Evolutionary conservation across 495 filamentous ascomycete species (phyloP), one percentile per base, ranked within the genome.

Genomic region (Annulohypoxylon maeteangense): DNA sequence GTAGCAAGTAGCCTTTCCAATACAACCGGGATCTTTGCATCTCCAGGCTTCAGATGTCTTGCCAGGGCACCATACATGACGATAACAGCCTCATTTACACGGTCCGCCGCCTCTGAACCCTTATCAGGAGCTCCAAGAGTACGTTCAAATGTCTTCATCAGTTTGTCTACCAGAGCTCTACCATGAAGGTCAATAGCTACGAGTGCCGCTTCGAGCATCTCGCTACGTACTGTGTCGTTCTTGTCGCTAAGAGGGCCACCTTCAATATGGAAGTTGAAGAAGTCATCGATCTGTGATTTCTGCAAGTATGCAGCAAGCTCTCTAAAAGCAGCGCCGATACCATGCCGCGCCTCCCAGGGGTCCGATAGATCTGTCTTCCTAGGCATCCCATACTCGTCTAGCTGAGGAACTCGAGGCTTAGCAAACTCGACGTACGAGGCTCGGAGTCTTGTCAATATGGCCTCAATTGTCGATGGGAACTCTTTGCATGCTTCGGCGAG

Each of bases 11-110:
- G 83, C 62, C 93, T 88, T 65, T 93, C 89, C 31, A 98, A 88
- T 51, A 98, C 95, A 10, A 90, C 88, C 7, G 92, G 92, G 44
- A 98, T 85, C 62, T 95, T 92, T 57, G 87, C 80, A 76, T 99
- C 95, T 6, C 93, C 92, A 2, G 89, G 81, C 66, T 91, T 90
- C 44, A 99, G 82, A 83, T 99, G 95, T 27, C 92, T 86, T 11
- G 93, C 95, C 12, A 99, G 81, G 32, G 95, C 93, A 73, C 95
- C 95, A 74, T 98, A 99, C 67, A 99, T 90, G 62, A 99, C 94
- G 67, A 99, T 93, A 25, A 99, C 93, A 3, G 95, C 95, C 81
- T 99, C 95, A 74, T 97, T 97, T 69, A 98, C 91, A 44, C 90
- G 85, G 73, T 99, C 95, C 7, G 90, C 89, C 23, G 87, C 87